Conservation (phyloP, 169 alveolate genomes). For the Plasmodium sp. region DNA sequence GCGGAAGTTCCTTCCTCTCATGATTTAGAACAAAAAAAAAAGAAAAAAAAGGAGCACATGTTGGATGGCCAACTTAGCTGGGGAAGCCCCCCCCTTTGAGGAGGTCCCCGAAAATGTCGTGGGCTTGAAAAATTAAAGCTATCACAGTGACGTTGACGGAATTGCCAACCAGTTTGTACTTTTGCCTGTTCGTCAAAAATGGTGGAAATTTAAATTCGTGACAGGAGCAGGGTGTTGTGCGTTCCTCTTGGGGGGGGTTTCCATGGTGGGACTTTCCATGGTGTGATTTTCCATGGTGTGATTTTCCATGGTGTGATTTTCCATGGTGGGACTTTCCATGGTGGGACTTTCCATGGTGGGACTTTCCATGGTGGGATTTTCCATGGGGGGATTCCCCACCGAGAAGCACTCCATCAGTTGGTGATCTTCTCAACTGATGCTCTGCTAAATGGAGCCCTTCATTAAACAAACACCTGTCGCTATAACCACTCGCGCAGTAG, state of each 20-base stretch:
- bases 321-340: too few species aligned
- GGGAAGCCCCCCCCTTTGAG: not conserved
- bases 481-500: slow-evolving; percentile 27
- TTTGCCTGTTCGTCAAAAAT: slow-evolving; percentile 55
- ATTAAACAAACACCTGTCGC: slow-evolving; percentile 14
- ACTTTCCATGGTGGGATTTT: not conserved
- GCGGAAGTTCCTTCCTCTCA: not conserved
- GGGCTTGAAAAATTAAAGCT: slow-evolving; percentile 47
- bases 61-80: not conserved
- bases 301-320: too few species aligned
- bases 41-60: not conserved
- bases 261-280: not conserved
- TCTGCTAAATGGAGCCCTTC: not conserved
- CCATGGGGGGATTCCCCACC: not conserved
- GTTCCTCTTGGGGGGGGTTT: not conserved
- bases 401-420: not conserved
- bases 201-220: slow-evolving; percentile 60
- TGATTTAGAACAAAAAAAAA: not conserved
- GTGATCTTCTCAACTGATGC: not conserved
- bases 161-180: slow-evolving; percentile 64
- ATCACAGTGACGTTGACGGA: slow-evolving; percentile 61
- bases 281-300: too few species aligned
- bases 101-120: slow-evolving; percentile 34
- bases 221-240: slow-evolving; percentile 19
- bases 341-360: too few species aligned